Conservation (phyloP, 1,284 basidiomycete species). For the Papiliotrema terrestris region DNA sequence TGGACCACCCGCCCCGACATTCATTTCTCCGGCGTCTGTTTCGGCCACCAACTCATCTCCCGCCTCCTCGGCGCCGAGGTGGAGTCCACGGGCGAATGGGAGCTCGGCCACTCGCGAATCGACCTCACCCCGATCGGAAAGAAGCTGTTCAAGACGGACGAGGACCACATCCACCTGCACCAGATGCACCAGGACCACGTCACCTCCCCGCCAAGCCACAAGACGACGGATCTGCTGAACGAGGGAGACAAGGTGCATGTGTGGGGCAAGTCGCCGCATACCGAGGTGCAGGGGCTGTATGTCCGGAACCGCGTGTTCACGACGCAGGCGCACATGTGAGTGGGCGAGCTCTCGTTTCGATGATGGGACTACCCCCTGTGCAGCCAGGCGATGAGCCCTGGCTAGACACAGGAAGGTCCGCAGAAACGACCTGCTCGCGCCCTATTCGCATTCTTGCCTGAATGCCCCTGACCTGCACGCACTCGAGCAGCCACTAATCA, state of each 20-base stretch:
- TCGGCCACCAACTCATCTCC: slow-evolving; percentile 14
- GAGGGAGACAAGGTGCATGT: slow-evolving; percentile 5
- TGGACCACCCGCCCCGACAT: slow-evolving; percentile 8
- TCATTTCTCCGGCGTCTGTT: slow-evolving; percentile 15
- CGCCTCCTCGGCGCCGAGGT: slow-evolving; percentile 9
- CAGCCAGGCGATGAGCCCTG: too few species aligned
- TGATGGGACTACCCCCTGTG: too few species aligned
- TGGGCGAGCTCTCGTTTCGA: too few species aligned
- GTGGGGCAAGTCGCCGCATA: slow-evolving; percentile 13
- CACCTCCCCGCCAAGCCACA: slow-evolving; percentile 4
- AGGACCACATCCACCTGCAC: slow-evolving; percentile 11
- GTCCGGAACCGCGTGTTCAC: slow-evolving; percentile 12
- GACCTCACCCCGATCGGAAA: slow-evolving; percentile 9
- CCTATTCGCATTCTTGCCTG: too few species aligned
- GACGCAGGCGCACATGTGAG: slow-evolving; percentile 14
- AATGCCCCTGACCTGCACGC: too few species aligned
- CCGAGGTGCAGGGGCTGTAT: slow-evolving; percentile 15
- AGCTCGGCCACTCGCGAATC: slow-evolving; percentile 13
- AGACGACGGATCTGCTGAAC: slow-evolving; percentile 5
- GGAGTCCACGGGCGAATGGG: slow-evolving; percentile 10
- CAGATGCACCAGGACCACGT: slow-evolving; percentile 20
- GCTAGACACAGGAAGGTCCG: too few species aligned
- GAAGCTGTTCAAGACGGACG: slow-evolving; percentile 11
- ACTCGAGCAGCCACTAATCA: too few species aligned
- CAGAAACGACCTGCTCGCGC: too few species aligned